phyloP scores from a whole-genome alignment of 768 basidiomycete species.

The Kwoniella bestiolae region DNA sequence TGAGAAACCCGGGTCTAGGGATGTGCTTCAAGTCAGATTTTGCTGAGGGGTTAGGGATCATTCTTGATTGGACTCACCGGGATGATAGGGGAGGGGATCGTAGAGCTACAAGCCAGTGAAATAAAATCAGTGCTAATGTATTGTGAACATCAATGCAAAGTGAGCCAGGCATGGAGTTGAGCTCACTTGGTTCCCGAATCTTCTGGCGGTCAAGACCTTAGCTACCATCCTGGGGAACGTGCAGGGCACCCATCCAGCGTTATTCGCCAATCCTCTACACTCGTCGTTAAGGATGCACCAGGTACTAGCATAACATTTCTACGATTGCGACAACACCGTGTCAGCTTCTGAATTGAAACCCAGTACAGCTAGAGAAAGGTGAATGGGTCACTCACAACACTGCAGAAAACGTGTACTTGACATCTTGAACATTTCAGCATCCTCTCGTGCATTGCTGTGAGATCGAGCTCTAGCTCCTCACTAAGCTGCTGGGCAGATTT shows the following conservation, averaged over 20 bases:
- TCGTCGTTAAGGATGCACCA: neutral
- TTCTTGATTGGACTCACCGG: too few relatives aligned
- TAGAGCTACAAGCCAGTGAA: neutral
- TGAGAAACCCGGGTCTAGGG: neutral
- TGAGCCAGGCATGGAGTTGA: neutral
- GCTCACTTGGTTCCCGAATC: neutral
- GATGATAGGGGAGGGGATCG: neutral
- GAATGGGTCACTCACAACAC: slow-evolving; percentile 4
- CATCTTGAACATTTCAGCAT: slow-evolving; percentile 12
- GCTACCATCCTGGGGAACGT: slow-evolving; percentile 8
- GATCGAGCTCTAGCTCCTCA: neutral
- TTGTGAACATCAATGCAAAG: neutral
- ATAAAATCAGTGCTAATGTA: neutral
- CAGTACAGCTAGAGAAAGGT: neutral
- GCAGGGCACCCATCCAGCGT: neutral
- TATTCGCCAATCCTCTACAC: neutral
- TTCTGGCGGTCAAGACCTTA: neutral
- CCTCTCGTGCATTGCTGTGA: neutral
- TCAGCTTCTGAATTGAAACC: neutral
- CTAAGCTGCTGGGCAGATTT: neutral
- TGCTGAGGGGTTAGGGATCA: neutral
- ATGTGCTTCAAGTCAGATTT: neutral
- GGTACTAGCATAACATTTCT: slow-evolving; percentile 15
- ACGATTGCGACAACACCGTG: neutral
- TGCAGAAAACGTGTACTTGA: slow-evolving; percentile 5